Conservation (phyloP, 768 basidiomycete genomes). For the Amanita muscaria region DNA sequence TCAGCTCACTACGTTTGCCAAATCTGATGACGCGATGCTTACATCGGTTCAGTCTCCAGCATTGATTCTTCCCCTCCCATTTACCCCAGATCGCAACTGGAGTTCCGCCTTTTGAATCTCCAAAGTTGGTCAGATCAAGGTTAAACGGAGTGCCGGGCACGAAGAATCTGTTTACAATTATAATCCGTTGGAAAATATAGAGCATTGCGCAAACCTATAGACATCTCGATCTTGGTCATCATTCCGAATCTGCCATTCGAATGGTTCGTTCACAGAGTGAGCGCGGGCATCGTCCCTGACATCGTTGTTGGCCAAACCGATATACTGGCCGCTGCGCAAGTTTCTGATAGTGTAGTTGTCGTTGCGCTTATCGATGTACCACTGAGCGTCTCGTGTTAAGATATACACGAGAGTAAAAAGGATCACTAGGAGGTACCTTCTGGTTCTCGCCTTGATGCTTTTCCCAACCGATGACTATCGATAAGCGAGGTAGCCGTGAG, state of each 20-base stretch:
- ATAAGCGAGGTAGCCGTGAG: background rate
- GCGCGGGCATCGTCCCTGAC: slow-evolving; percentile 8
- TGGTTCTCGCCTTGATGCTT: slow-evolving; percentile 6
- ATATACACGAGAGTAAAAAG: background rate
- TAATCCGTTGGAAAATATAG: background rate
- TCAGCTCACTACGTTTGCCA: too few relatives aligned
- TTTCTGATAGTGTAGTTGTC: slow-evolving; percentile 17
- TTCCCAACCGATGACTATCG: slow-evolving; percentile 6
- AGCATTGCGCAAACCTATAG: slow-evolving; percentile 13
- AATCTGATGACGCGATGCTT: too few relatives aligned
- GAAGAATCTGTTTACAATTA: slow-evolving; percentile 2
- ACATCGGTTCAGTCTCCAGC: slow-evolving; percentile 3
- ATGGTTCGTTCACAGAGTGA: slow-evolving; percentile 3
- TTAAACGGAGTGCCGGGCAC: slow-evolving; percentile 4
- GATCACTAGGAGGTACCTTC: background rate
- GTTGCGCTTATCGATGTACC: slow-evolving; percentile 10
- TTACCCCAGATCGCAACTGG: slow-evolving; percentile 3
- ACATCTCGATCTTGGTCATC: slow-evolving; percentile 11
- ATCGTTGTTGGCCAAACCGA: slow-evolving; percentile 10
- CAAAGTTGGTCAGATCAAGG: slow-evolving; percentile 5
- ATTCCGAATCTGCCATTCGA: slow-evolving; percentile 14
- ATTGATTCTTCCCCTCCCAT: slow-evolving; percentile 8
- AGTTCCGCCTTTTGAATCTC: background rate
- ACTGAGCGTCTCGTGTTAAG: slow-evolving; percentile 9
- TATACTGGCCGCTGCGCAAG: slow-evolving; percentile 12